A percentile compares a stretch with the other conserved stretches of the same genome.
Evolutionary conservation across 2,329 filamentous ascomycete genomes (phyloP).

Genomic region (Botrytis paeoniae): DNA sequence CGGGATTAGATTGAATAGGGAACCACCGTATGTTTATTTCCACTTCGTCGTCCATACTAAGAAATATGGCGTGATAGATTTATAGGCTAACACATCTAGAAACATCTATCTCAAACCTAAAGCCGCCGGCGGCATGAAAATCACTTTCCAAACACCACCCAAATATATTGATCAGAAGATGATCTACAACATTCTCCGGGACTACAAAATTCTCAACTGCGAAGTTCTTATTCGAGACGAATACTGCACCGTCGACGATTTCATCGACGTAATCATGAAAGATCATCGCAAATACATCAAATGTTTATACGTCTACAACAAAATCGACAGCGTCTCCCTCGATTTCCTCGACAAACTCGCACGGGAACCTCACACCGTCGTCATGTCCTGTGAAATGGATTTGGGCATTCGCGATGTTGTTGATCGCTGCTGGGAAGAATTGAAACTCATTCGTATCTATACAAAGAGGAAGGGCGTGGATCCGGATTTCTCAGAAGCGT

Average conservation of each 20-base stretch:
- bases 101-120: slow-evolving; percentile 98
- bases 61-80: background rate
- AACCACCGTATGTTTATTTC: slow-evolving; percentile 67
- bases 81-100: slow-evolving; percentile 43
- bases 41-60: background rate
- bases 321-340: slow-evolving; percentile 91
- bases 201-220: slow-evolving; percentile 98
- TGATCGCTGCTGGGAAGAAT: slow-evolving; percentile 90
- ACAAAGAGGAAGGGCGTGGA: slow-evolving; percentile 94
- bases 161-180: slow-evolving; percentile 96
- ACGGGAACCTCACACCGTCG: slow-evolving; percentile 86
- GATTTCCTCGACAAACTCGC: slow-evolving; percentile 92
- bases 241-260: slow-evolving; percentile 91
- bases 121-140: slow-evolving; percentile 97
- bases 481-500: slow-evolving; percentile 82
- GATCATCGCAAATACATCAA: slow-evolving; percentile 96
- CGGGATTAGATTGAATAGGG: slow-evolving; percentile 86
- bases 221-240: slow-evolving; percentile 95
- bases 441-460: slow-evolving; percentile 87
- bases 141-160: slow-evolving; percentile 86
- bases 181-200: slow-evolving; percentile 93
- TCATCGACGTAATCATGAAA: slow-evolving; percentile 99
- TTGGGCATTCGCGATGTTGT: slow-evolving; percentile 91
- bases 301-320: slow-evolving; percentile 98
- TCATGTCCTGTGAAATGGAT: slow-evolving; percentile 97